Conservation (phyloP, 768 basidiomycete species). For the Trametes elegans region DNA sequence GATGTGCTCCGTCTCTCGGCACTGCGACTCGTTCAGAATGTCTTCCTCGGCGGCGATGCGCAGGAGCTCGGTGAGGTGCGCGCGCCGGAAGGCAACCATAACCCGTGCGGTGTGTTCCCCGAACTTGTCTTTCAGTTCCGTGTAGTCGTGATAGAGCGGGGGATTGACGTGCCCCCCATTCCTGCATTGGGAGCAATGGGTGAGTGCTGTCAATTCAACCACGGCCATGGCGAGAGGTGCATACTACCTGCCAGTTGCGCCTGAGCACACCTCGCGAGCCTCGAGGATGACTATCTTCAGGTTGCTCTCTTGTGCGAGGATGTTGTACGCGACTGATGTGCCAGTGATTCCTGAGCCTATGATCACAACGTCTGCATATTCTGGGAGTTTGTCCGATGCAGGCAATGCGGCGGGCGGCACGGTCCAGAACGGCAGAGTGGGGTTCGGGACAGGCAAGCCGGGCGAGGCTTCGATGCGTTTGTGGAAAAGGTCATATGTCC, state of each 20-base stretch:
- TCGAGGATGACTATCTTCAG: conserved; percentile 72
- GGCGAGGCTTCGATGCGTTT: conserved; percentile 42
- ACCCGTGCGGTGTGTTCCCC: conserved; percentile 47
- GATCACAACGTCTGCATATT: conserved; percentile 63
- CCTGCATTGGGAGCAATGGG: too few species aligned
- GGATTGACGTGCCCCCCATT: conserved; percentile 73
- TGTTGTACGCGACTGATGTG: conserved; percentile 52
- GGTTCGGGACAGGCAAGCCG: conserved; percentile 53
- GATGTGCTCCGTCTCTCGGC: conserved; percentile 53
- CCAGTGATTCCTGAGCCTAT: conserved; percentile 82
- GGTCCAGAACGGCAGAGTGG: conserved; percentile 65
- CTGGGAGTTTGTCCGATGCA: conserved; percentile 33
- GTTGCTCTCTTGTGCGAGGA: conserved; percentile 39
- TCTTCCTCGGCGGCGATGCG: conserved; percentile 52
- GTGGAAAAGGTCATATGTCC: conserved; percentile 28
- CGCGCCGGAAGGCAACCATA: conserved; percentile 59
- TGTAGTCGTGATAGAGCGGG: conserved; percentile 57
- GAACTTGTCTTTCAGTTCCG: conserved; percentile 40
- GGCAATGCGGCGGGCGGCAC: conserved; percentile 50
- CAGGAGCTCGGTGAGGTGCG: conserved; percentile 51
- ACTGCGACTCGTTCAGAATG: conserved; percentile 51
- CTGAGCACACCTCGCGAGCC: conserved; percentile 73
- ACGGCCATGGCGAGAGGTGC: neutral
- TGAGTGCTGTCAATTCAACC: too few species aligned
- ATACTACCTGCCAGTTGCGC: conserved; percentile 66